phyloP scores from a whole-genome alignment of 2,329 filamentous ascomycete species.

The Iodosphaeria phyllophila region DNA sequence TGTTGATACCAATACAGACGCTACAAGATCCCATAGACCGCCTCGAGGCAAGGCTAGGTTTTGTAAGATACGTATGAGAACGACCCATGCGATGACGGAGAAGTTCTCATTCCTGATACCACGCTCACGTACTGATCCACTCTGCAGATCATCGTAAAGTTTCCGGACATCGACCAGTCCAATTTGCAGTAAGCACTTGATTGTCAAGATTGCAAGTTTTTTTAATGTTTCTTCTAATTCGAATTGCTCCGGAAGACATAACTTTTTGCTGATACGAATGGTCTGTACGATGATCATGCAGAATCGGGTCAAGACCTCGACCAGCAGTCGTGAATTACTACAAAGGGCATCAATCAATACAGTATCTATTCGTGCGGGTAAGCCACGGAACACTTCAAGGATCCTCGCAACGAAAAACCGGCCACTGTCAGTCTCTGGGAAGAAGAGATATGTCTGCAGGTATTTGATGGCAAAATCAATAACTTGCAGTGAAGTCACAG shows the following conservation, averaged over 20 bases:
- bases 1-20: slow-evolving; percentile 23
- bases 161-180: slow-evolving; percentile 24
- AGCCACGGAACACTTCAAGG: slow-evolving; percentile 22
- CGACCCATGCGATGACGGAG: slow-evolving; percentile 35
- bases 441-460: slow-evolving; percentile 21
- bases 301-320: slow-evolving; percentile 18
- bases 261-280: slow-evolving; percentile 23
- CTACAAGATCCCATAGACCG: slow-evolving; percentile 42
- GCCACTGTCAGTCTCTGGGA: slow-evolving; percentile 15
- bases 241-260: slow-evolving; percentile 16
- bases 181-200: slow-evolving; percentile 19
- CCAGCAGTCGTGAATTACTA: slow-evolving; percentile 11
- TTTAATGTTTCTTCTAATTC: slow-evolving; percentile 30
- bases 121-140: slow-evolving; percentile 23
- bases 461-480: slow-evolving; percentile 28
- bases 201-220: slow-evolving; percentile 17
- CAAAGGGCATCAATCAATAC: slow-evolving; percentile 3
- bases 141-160: slow-evolving; percentile 29
- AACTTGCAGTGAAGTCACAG: slow-evolving; percentile 12
- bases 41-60: slow-evolving; percentile 27
- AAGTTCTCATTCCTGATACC: slow-evolving; percentile 30
- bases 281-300: slow-evolving; percentile 18
- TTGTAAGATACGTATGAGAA: slow-evolving; percentile 34
- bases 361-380: slow-evolving; percentile 18
- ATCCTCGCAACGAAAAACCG: slow-evolving; percentile 24